Evolutionary conservation across 345 rosid genomes (phyloP), one percentile per base, ranked within the genome.

Genomic region (Eucalyptus coolabah): DNA sequence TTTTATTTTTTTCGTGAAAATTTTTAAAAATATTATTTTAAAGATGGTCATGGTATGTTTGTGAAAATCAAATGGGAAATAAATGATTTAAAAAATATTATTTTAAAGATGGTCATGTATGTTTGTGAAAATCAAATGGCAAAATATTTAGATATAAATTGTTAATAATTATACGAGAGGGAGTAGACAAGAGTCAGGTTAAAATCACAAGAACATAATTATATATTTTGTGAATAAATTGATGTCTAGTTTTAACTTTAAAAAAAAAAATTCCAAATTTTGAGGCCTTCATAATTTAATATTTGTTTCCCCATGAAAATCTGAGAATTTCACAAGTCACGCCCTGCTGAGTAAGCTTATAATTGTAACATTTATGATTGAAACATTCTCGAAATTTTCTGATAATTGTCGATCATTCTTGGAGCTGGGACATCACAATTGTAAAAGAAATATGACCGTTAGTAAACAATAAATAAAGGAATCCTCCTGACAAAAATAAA

Each of bases 381-480:
- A n/a, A 65, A 65, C 77, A n/a, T 32, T 8, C 77, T 65, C 19
- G 77, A 32, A 15, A n/a, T 65, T 8, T 65, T n/a, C 21, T 1
- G 17, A n/a, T 15, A 0, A 65, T 65, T n/a, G 77, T n/a, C 0
- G 11, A 65, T 65, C 6, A 32, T 14, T 65, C 40, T 65, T 4
- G 40, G 32, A n/a, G 77, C 6, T 65, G 19, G 37, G 77, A n/a
- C 9, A 15, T 16, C 40, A 3, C 9, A 63, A 12, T 28, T 63
- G 69, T 28, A 28, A 30, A 63, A 63, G 16, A 60, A 60, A 60
- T 60, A 6, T 60, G 67, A 60, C 67, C 8, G 15, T 60, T 30
- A 63, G 69, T 6, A 30, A 60, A 60, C 69, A 11, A 28, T 28
- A 60, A 60, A 60, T 10, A 12, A 60, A 30, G 69, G 17, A 28